Percentiles rank a stretch among this genome's conserved stretches.
phyloP scores from a whole-genome alignment of 345 rosid species.

The Citrus unshiu region DNA sequence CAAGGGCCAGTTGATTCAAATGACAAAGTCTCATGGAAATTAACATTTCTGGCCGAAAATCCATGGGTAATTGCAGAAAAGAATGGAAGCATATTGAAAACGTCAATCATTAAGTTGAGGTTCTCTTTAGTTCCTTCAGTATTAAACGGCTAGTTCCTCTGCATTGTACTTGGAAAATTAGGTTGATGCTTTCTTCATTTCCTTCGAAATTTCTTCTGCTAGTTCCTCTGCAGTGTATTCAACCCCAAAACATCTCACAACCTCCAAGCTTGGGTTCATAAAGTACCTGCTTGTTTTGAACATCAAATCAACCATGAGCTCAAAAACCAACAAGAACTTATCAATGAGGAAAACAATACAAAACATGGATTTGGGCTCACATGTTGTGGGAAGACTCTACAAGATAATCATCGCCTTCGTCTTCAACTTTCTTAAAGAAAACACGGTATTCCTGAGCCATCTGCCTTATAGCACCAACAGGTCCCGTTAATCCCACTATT shows the following conservation, averaged over 20 bases:
- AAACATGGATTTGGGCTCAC: constrained; percentile 31
- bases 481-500: constrained; percentile 73
- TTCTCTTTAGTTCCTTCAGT: constrained; percentile 41
- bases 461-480: constrained; percentile 59
- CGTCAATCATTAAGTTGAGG: not conserved
- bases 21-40: not conserved
- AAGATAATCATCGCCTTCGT: constrained; percentile 87
- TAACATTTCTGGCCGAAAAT: not conserved
- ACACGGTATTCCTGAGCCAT: constrained; percentile 88
- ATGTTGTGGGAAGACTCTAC: constrained; percentile 77
- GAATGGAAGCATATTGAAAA: not conserved
- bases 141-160: constrained; percentile 56
- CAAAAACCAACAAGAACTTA: not conserved
- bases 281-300: constrained; percentile 53
- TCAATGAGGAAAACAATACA: not conserved
- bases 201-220: constrained; percentile 51
- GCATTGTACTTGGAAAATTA: constrained; percentile 39
- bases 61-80: not conserved
- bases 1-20: not conserved
- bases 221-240: constrained; percentile 71
- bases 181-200: constrained; percentile 30
- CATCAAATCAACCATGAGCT: not conserved
- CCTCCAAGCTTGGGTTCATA: constrained; percentile 81
- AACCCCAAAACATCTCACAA: constrained; percentile 65
- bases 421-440: constrained; percentile 76